Base-by-base conservation (phyloP, 1,284 basidiomycete genomes). In the Phenoliferia sp. region DNA sequence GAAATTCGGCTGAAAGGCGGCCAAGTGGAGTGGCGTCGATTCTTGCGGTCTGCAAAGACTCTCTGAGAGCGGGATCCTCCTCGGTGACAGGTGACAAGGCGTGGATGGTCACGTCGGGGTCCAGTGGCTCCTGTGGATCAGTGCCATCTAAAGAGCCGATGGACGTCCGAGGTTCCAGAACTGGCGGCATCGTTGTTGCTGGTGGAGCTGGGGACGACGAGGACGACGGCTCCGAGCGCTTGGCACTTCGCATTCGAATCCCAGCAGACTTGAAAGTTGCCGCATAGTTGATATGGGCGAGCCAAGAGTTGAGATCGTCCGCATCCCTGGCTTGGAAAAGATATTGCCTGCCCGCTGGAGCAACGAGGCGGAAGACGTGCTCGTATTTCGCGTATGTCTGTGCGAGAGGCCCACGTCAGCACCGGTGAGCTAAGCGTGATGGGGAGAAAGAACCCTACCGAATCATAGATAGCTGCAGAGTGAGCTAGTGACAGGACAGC, bases 241-340 rank as follows among this genome's bases (percentile, higher is more conserved):
- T 22, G 60, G 64, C 12, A 28, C 62, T 79, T 0, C 92, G 87
- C 85, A 96, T 93, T 58, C 87, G 85, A 55, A 97, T 83, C n/a
- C 89, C 90, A 10, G 87, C 85, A 2, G 90, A 87, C 79, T 89
- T 92, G 85, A 97, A 98, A 10, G 90, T 84, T 68, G 92, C 90
- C 9, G 92, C 94, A 78, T 96, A 98, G 80, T 99, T 99, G 78
- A 99, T 93, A 56, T 86, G 84, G 36, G 89, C 85, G 72, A 98
- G 88, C 95, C 95, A 99, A 71, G 89, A 86, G 77, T 95, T 90
- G 83, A 93, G 85, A 71, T 94, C 90, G 60, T 82, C 79, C 73
- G 90, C 88, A 74, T 86, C 84, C 16, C 83, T 78, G 4, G 90
- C 85, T 77, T 93, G 90, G 55, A 98, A 82, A 34, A 98, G 85